Evolutionary conservation across 148 eudicot genomes (phyloP).

Genomic region (Rhododendron mucronatum): DNA sequence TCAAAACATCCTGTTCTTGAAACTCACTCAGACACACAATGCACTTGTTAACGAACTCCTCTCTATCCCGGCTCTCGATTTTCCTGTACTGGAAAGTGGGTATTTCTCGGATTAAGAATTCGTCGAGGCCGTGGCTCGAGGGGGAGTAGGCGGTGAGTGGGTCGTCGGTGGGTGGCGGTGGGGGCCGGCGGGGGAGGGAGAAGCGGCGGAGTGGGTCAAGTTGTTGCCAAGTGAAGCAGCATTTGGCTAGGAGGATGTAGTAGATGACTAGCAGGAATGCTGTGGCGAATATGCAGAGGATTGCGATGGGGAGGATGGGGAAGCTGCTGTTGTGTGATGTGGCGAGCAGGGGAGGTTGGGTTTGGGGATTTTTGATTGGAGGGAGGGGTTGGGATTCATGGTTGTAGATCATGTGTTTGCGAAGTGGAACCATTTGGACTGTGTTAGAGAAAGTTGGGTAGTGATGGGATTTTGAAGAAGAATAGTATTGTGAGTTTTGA

Average conservation of each 20-base stretch:
- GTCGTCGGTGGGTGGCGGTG: conserved; percentile 16
- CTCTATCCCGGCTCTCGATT: conserved; percentile 6
- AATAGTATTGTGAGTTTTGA: background rate
- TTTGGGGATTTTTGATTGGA: conserved; percentile 23
- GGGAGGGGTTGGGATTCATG: conserved; percentile 11
- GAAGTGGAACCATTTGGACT: background rate
- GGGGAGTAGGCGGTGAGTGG: conserved; percentile 49
- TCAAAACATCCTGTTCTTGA: conserved; percentile 50
- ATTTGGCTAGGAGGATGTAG: conserved; percentile 62
- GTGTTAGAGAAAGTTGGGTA: background rate
- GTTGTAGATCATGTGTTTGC: background rate
- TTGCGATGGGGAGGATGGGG: conserved; percentile 51
- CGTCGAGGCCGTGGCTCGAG: conserved; percentile 57
- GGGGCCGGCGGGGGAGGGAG: conserved; percentile 17
- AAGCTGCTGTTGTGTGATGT: conserved; percentile 27
- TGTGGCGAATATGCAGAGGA: conserved; percentile 50
- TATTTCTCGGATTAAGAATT: conserved; percentile 54
- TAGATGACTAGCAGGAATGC: conserved; percentile 56
- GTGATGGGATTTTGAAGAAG: background rate
- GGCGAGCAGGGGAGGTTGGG: conserved; percentile 20
- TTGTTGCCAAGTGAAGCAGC: conserved; percentile 65
- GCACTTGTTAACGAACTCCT: conserved; percentile 42
- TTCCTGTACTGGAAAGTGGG: conserved; percentile 58
- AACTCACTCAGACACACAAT: conserved; percentile 72
- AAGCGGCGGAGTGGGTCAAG: conserved; percentile 49